A percentile compares a stretch with the other conserved stretches of the same genome.
phyloP scores from a whole-genome alignment of 2,329 filamentous ascomycete genomes.

The Diplodia seriata region DNA sequence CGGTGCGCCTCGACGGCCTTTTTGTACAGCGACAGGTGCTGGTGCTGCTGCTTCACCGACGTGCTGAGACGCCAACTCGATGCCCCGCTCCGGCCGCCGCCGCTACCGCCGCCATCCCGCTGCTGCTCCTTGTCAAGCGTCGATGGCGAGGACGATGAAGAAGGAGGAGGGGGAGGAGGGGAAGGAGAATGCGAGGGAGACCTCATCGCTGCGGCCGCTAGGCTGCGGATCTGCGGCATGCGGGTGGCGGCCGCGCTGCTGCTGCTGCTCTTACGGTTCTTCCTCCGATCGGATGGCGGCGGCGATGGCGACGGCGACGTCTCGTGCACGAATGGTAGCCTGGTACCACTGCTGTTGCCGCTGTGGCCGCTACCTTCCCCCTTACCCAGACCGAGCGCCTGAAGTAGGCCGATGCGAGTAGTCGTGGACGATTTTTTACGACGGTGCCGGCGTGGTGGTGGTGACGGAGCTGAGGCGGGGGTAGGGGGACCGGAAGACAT shows the following conservation, averaged over 20 bases:
- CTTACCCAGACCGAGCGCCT: not conserved
- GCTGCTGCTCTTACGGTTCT: not conserved
- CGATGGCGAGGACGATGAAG: no score
- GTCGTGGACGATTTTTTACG: not conserved
- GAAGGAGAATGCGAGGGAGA: not conserved
- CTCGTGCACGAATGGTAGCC: conserved; percentile 9
- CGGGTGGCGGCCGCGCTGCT: not conserved
- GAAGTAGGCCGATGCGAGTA: not conserved
- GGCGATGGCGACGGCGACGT: not conserved
- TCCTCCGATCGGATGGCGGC: not conserved
- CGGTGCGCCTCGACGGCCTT: conserved; percentile 23
- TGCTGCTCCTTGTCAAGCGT: not conserved
- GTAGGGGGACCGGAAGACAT: conserved; percentile 2
- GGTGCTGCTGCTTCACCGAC: not conserved
- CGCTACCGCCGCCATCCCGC: not conserved
- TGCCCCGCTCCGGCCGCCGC: not conserved
- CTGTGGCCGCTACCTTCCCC: not conserved
- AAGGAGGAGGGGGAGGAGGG: not conserved
- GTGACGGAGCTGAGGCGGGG: not conserved
- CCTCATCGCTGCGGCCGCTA: not conserved
- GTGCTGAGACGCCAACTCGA: not conserved
- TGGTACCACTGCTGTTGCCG: not conserved
- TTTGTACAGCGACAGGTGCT: conserved; percentile 2
- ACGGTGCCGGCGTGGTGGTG: not conserved
- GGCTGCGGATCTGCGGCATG: not conserved